Evolutionary conservation across 805 yeast species (phyloP).

Genomic region (Ogataea minuta): DNA sequence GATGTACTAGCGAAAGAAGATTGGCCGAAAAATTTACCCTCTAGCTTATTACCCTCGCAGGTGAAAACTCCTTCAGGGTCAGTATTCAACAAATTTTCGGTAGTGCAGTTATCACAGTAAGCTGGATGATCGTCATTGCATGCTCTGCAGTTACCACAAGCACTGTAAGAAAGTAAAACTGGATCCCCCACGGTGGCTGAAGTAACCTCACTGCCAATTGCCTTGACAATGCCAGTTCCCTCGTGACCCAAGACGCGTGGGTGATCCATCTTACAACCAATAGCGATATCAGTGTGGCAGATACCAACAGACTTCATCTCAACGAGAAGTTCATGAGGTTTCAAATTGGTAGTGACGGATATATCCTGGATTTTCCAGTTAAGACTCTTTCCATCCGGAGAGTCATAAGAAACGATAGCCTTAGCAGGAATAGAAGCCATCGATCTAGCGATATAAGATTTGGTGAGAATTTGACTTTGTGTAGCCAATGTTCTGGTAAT

Average conservation of each 20-base stretch:
- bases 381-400: background rate
- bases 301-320: background rate
- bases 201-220: background rate
- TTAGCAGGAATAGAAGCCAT: background rate
- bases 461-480: too few relatives aligned
- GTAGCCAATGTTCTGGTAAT: too few relatives aligned
- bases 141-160: background rate
- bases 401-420: background rate
- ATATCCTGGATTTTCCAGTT: background rate
- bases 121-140: background rate
- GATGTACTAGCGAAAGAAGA: background rate
- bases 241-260: conserved; percentile 1
- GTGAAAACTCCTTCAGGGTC: background rate
- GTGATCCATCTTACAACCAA: background rate
- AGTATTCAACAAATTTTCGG: background rate
- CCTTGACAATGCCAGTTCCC: background rate
- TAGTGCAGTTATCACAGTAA: background rate
- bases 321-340: background rate
- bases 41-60: background rate
- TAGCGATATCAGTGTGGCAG: conserved; percentile 1
- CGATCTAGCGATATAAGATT: too few relatives aligned
- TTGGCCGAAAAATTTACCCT: conserved; percentile 2
- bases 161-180: background rate
- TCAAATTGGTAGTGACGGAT: background rate
- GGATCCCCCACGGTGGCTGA: background rate